A percentile compares a stretch with the other conserved stretches of the same genome.
These are phyloP conservation scores for Xerocomellus dryophilus DNA, from an alignment of 768 basidiomycete species.

Conservation along the genomic window DNA sequence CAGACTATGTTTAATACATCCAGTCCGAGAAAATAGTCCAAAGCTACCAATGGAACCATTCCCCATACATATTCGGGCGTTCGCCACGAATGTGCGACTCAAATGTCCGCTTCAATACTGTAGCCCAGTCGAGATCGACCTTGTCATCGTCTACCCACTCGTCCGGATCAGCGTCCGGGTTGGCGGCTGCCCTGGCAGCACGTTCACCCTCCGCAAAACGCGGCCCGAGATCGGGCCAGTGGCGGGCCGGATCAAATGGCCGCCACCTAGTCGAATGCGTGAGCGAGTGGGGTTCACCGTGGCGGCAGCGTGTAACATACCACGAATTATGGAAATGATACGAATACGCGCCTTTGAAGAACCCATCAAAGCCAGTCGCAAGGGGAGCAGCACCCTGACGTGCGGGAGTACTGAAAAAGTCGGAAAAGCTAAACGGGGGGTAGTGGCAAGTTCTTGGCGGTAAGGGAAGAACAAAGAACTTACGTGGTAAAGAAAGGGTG, in stretches of 20 bases:
- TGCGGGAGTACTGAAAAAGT: conserved; percentile 77
- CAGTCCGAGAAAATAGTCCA: too few relatives aligned
- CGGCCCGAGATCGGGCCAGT: conserved; percentile 87
- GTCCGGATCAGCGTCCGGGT: conserved; percentile 19
- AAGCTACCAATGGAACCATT: conserved; percentile 44
- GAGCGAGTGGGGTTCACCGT: background rate
- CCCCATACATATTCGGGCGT: conserved; percentile 90
- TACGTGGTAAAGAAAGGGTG: conserved; percentile 90
- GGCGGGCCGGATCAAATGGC: conserved; percentile 82
- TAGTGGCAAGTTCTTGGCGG: background rate
- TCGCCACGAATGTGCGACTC: conserved; percentile 87
- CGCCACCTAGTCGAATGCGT: conserved; percentile 67
- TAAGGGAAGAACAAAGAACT: conserved; percentile 15
- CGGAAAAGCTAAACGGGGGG: conserved; percentile 55
- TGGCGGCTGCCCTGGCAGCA: conserved; percentile 44
- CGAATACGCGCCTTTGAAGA: conserved; percentile 90
- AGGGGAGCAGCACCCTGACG: conserved; percentile 74
- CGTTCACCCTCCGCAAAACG: conserved; percentile 76
- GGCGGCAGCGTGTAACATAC: conserved; percentile 36
- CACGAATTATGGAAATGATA: conserved; percentile 96
- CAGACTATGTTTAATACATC: background rate
- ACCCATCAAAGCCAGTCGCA: conserved; percentile 83
- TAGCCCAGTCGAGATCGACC: conserved; percentile 80
- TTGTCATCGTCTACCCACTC: conserved; percentile 49
- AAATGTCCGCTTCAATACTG: conserved; percentile 91